These are phyloP conservation scores for Alternaria tenuissima DNA, from an alignment of 2,329 filamentous ascomycete genomes.

Conservation along the genomic window DNA sequence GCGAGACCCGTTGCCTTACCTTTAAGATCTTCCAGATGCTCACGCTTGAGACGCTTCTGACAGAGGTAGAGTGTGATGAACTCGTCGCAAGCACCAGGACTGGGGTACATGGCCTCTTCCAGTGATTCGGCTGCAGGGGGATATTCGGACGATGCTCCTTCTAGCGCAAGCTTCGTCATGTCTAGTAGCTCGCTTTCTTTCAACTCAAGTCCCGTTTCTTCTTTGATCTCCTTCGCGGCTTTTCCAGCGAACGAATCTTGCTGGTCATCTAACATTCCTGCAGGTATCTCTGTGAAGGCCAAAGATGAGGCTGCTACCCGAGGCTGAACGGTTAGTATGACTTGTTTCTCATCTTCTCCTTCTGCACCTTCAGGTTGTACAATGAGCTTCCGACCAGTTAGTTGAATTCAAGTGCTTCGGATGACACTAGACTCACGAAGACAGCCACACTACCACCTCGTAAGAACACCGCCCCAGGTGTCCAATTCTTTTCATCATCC, in stretches of 20 bases:
- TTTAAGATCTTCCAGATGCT: slow-evolving; percentile 59
- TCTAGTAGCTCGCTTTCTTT: slow-evolving; percentile 60
- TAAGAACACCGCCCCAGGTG: slow-evolving; percentile 66
- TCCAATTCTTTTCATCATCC: slow-evolving; percentile 47
- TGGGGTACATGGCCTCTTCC: slow-evolving; percentile 1
- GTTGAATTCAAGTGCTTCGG: background rate
- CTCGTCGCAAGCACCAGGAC: slow-evolving; percentile 63
- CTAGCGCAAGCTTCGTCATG: slow-evolving; percentile 61
- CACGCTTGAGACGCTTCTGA: slow-evolving; percentile 60
- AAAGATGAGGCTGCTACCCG: slow-evolving; percentile 65
- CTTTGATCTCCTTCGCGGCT: slow-evolving; percentile 65
- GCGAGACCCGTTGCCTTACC: slow-evolving; percentile 64
- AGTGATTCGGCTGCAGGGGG: background rate
- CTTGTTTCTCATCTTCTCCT: slow-evolving; percentile 49
- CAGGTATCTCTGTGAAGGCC: slow-evolving; percentile 64
- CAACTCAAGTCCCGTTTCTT: slow-evolving; percentile 65
- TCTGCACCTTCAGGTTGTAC: slow-evolving; percentile 61
- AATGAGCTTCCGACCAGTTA: slow-evolving; percentile 54
- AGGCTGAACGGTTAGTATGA: slow-evolving; percentile 65
- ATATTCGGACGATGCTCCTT: slow-evolving; percentile 2
- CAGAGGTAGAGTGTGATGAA: slow-evolving; percentile 66
- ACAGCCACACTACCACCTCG: slow-evolving; percentile 67
- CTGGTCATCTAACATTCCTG: slow-evolving; percentile 68
- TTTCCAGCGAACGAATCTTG: slow-evolving; percentile 61
- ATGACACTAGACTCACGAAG: slow-evolving; percentile 52